Evolutionary conservation across 2,329 filamentous ascomycete species (phyloP).

Genomic region (Cryphonectria parasitica): DNA sequence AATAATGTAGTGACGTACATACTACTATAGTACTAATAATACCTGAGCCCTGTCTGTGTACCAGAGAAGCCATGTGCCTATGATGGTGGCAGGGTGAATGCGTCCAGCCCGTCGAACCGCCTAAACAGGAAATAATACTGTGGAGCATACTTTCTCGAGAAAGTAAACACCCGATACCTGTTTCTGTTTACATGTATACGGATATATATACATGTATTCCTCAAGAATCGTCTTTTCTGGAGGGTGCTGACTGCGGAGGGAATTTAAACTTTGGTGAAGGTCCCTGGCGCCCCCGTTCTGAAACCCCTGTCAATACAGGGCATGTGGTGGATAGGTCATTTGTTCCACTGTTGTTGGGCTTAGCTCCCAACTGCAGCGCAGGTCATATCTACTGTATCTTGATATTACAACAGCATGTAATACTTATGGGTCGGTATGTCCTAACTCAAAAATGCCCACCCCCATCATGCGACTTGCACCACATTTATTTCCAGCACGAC

Average conservation of each 20-base stretch:
- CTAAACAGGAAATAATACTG: neutral
- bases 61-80: too few species aligned
- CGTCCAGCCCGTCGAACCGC: neutral
- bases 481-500: slow-evolving; percentile 4
- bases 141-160: neutral
- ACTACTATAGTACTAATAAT: neutral
- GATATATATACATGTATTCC: too few species aligned
- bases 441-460: neutral
- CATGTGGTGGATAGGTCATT: slow-evolving; percentile 1
- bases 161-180: too few species aligned
- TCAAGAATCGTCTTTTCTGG: neutral
- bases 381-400: neutral
- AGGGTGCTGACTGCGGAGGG: neutral
- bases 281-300: neutral
- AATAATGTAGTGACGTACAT: neutral
- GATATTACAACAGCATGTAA: neutral
- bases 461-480: neutral
- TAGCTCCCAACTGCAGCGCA: neutral
- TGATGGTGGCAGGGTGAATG: neutral
- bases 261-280: neutral
- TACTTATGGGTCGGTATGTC: neutral
- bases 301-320: neutral
- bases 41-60: neutral
- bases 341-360: neutral
- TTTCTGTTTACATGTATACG: too few species aligned